These are phyloP conservation scores for Aspergillus panamensis DNA, from an alignment of 495 filamentous ascomycete species.

Conservation along the genomic window DNA sequence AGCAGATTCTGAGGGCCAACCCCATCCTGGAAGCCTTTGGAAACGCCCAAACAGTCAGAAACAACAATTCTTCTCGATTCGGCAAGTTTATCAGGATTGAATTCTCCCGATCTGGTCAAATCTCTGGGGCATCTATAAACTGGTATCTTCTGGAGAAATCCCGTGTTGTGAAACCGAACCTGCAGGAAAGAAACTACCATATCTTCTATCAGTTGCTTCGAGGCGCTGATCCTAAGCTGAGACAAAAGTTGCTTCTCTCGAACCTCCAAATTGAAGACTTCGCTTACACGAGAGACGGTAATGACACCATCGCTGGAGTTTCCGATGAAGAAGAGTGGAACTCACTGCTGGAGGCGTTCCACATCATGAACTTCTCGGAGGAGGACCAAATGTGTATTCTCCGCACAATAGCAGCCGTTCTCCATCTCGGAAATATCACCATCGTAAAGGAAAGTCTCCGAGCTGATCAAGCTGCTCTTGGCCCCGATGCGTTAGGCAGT, in stretches of 20 bases:
- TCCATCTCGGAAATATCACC: slow-evolving; percentile 89
- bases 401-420: slow-evolving; percentile 81
- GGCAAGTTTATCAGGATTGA: slow-evolving; percentile 99
- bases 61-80: slow-evolving; percentile 98
- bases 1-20: slow-evolving; percentile 94
- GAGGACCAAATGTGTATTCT: slow-evolving; percentile 81
- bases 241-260: slow-evolving; percentile 69
- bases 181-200: slow-evolving; percentile 92
- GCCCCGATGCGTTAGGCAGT: slow-evolving; percentile 64
- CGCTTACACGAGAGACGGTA: slow-evolving; percentile 84
- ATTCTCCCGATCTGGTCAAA: slow-evolving; percentile 85
- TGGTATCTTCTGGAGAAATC: slow-evolving; percentile 99
- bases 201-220: slow-evolving; percentile 94
- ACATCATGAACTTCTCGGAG: slow-evolving; percentile 89
- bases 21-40: slow-evolving; percentile 98
- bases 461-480: slow-evolving; percentile 84
- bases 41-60: slow-evolving; percentile 95
- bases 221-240: slow-evolving; percentile 71
- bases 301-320: slow-evolving; percentile 84
- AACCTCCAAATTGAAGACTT: slow-evolving; percentile 78
- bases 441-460: slow-evolving; percentile 85
- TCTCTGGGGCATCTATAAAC: slow-evolving; percentile 94
- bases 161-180: slow-evolving; percentile 81
- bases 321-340: slow-evolving; percentile 92
- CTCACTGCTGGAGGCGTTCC: slow-evolving; percentile 83